phyloP scores from a whole-genome alignment of 495 filamentous ascomycete genomes.

The Penicillium macrosclerotiorum region DNA sequence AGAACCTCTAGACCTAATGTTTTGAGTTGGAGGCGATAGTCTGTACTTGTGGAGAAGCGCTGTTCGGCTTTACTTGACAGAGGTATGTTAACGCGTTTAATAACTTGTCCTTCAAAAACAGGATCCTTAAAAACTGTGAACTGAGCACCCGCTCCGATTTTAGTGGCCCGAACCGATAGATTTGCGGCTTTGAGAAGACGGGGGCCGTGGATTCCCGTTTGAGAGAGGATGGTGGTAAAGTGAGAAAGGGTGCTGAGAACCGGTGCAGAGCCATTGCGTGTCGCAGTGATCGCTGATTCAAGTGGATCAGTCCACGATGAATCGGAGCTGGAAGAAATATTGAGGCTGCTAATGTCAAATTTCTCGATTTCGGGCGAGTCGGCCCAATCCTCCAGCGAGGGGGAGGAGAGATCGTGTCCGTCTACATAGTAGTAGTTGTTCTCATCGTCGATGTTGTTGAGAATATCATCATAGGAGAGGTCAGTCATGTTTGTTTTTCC shows the following conservation, averaged over 20 bases:
- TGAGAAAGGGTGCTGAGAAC: constrained; percentile 21
- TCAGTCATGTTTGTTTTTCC: constrained; percentile 4
- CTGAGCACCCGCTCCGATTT: constrained; percentile 16
- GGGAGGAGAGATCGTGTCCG: neutral
- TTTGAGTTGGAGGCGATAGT: constrained; percentile 9
- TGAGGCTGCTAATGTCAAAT: constrained; percentile 4
- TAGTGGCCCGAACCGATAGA: constrained; percentile 9
- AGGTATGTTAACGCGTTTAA: constrained; percentile 16
- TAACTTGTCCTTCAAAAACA: constrained; percentile 17
- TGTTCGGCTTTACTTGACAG: constrained; percentile 6
- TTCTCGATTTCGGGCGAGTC: constrained; percentile 4
- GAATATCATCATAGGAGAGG: constrained; percentile 9
- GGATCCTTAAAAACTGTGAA: constrained; percentile 21
- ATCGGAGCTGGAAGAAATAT: constrained; percentile 9
- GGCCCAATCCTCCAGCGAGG: neutral
- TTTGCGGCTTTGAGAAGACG: constrained; percentile 15
- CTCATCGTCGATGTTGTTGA: constrained; percentile 6
- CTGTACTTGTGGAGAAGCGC: constrained; percentile 7
- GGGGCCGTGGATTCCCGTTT: constrained; percentile 22
- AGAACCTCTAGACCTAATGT: constrained; percentile 7
- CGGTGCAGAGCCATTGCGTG: constrained; percentile 17
- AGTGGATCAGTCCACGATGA: constrained; percentile 12
- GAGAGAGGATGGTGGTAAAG: constrained; percentile 21
- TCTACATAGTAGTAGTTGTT: constrained; percentile 5
- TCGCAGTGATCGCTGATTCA: constrained; percentile 15